A percentile compares a stretch with the other conserved stretches of the same genome.
phyloP scores from a whole-genome alignment of 345 rosid species.

The Linum usitatissimum region DNA sequence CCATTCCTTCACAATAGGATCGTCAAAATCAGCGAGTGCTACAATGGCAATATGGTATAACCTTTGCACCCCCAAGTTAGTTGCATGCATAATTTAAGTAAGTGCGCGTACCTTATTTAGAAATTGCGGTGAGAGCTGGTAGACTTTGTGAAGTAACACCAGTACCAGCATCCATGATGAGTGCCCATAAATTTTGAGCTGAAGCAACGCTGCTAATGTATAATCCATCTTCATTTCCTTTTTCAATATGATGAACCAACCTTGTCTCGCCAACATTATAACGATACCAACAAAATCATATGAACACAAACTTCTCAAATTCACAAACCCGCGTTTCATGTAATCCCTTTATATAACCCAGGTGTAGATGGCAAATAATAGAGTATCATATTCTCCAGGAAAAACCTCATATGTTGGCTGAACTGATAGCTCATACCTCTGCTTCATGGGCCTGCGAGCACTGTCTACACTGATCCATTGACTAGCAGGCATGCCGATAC shows the following conservation, averaged over 20 bases:
- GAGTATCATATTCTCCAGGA: background rate
- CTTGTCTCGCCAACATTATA: conserved; percentile 83
- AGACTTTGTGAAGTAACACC: conserved; percentile 79
- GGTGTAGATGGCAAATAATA: no score
- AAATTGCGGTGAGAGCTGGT: conserved; percentile 74
- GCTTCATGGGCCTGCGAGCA: conserved; percentile 95
- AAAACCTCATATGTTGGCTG: background rate
- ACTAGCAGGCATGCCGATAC: conserved; percentile 80
- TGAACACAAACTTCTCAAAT: background rate
- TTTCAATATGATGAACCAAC: conserved; percentile 70
- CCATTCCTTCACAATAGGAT: conserved; percentile 60
- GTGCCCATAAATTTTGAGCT: conserved; percentile 89
- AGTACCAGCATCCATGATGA: conserved; percentile 96
- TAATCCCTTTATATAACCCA: no score
- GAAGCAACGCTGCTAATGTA: conserved; percentile 87
- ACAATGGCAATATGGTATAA: background rate
- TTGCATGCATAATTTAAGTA: background rate
- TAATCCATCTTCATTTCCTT: conserved; percentile 92
- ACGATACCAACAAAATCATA: conserved; percentile 53
- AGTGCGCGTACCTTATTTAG: conserved; percentile 55
- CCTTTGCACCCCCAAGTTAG: background rate
- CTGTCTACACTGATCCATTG: conserved; percentile 93
- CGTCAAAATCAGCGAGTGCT: background rate
- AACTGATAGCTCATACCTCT: conserved; percentile 36
- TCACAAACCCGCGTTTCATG: background rate